These are phyloP conservation scores for Lantana camara DNA, from an alignment of 257 asterid species.

Conservation along the genomic window DNA sequence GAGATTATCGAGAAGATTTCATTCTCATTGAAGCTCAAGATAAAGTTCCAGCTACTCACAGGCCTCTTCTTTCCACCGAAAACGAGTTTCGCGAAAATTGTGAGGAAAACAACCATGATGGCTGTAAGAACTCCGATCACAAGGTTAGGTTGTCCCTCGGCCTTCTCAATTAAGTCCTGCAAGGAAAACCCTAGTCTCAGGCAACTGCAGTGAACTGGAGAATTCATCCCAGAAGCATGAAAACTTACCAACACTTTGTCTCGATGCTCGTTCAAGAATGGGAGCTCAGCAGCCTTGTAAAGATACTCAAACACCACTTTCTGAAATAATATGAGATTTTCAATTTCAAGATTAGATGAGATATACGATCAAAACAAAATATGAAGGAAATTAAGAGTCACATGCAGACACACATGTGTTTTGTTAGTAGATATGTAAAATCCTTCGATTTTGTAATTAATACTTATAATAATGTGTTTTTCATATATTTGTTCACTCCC, in stretches of 20 bases:
- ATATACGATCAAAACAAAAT: not conserved
- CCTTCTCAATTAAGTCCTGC: conserved; percentile 84
- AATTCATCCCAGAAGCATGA: not conserved
- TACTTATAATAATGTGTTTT: no score
- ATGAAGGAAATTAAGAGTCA: not conserved
- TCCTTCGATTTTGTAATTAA: no score
- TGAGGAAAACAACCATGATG: conserved; percentile 50
- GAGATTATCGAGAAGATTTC: no score
- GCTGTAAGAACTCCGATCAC: conserved; percentile 66
- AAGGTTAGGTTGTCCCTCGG: conserved; percentile 83
- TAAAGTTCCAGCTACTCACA: conserved; percentile 33
- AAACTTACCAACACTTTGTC: conserved; percentile 58
- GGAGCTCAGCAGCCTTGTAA: conserved; percentile 83
- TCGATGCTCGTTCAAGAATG: conserved; percentile 82
- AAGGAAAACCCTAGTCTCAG: conserved; percentile 12
- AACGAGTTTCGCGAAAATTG: conserved; percentile 61
- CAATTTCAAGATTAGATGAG: not conserved
- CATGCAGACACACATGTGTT: no score
- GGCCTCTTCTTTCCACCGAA: conserved; percentile 83
- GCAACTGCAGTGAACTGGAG: not conserved
- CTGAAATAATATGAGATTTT: conserved; percentile 39
- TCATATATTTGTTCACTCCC: no score
- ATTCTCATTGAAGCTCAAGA: no score
- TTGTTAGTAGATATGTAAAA: no score
- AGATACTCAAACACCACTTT: conserved; percentile 74